Percentiles rank a stretch among this genome's conserved stretches.
Evolutionary conservation across 2,329 filamentous ascomycete species (phyloP).

Genomic region (Cordyceps cicadae): DNA sequence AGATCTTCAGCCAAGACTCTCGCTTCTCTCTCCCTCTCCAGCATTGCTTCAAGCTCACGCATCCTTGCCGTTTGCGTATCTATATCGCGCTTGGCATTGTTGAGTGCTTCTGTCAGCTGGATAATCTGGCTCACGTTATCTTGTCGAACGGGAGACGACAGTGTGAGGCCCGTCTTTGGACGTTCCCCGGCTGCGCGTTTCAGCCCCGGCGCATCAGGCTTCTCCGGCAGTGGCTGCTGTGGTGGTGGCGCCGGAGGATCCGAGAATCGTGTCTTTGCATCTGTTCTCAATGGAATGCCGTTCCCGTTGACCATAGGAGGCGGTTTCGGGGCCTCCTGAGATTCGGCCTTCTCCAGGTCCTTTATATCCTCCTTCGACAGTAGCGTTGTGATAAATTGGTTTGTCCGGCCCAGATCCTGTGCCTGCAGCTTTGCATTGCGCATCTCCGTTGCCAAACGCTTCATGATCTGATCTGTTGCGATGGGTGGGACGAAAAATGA

Average conservation of each 20-base stretch:
- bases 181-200: slow-evolving; percentile 71
- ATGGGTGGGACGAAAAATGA: slow-evolving; percentile 84
- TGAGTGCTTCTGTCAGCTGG: slow-evolving; percentile 75
- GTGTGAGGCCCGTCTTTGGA: slow-evolving; percentile 47
- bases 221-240: slow-evolving; percentile 86
- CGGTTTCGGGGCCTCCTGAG: slow-evolving; percentile 38
- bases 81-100: slow-evolving; percentile 75
- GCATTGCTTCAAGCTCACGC: slow-evolving; percentile 64
- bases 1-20: slow-evolving; percentile 78
- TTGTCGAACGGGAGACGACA: slow-evolving; percentile 50
- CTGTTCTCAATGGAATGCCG: slow-evolving; percentile 51
- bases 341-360: slow-evolving; percentile 45
- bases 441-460: slow-evolving; percentile 63
- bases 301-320: slow-evolving; percentile 43
- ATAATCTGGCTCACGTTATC: slow-evolving; percentile 66
- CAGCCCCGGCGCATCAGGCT: slow-evolving; percentile 70
- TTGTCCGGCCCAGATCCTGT: slow-evolving; percentile 73
- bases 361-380: slow-evolving; percentile 63
- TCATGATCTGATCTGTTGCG: slow-evolving; percentile 90
- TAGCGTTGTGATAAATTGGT: slow-evolving; percentile 70
- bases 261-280: slow-evolving; percentile 77
- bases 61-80: slow-evolving; percentile 74
- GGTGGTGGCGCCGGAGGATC: slow-evolving; percentile 90
- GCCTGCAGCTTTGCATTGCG: slow-evolving; percentile 81
- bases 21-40: slow-evolving; percentile 72